Conservation (phyloP, 768 basidiomycete genomes). For the Mycena galopus region DNA sequence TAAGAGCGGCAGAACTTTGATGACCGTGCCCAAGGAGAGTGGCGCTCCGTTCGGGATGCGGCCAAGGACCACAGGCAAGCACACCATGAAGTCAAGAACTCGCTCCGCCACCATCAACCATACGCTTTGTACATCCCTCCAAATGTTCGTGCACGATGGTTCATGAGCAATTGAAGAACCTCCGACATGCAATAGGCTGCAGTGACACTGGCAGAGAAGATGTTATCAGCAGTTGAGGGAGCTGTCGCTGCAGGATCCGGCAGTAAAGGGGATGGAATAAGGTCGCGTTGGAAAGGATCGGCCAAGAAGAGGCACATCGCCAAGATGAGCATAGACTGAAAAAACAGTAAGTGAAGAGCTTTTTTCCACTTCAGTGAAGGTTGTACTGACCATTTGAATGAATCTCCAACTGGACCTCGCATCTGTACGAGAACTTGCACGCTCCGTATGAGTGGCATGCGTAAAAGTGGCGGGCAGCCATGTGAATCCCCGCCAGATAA, state of each 20-base stretch:
- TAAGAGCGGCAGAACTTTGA: conserved; percentile 15
- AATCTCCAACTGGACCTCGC: conserved; percentile 22
- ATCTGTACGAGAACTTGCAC: conserved; percentile 21
- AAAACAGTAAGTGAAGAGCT: conserved; percentile 18
- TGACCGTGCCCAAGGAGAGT: conserved; percentile 21
- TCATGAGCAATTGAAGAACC: conserved; percentile 25
- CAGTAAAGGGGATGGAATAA: conserved; percentile 22
- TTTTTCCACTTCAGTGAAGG: conserved; percentile 18
- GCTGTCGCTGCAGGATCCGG: conserved; percentile 17
- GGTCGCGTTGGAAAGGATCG: conserved; percentile 14
- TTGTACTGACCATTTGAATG: conserved; percentile 17
- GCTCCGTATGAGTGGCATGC: conserved; percentile 20
- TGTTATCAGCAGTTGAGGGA: conserved; percentile 16
- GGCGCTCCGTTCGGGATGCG: conserved; percentile 15
- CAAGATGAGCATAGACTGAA: conserved; percentile 21
- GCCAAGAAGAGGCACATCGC: conserved; percentile 19
- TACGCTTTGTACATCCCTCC: conserved; percentile 26
- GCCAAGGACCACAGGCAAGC: conserved; percentile 20
- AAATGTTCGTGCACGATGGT: conserved; percentile 24
- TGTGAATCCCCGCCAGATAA: conserved; percentile 21
- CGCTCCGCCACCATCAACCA: conserved; percentile 15
- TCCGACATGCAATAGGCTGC: conserved; percentile 18
- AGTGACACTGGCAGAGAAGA: conserved; percentile 14
- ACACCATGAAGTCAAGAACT: conserved; percentile 17
- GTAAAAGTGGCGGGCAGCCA: conserved; percentile 18